These are phyloP conservation scores for Ceratobasidium sp. DNA, from an alignment of 1,284 basidiomycete species.

Conservation along the genomic window DNA sequence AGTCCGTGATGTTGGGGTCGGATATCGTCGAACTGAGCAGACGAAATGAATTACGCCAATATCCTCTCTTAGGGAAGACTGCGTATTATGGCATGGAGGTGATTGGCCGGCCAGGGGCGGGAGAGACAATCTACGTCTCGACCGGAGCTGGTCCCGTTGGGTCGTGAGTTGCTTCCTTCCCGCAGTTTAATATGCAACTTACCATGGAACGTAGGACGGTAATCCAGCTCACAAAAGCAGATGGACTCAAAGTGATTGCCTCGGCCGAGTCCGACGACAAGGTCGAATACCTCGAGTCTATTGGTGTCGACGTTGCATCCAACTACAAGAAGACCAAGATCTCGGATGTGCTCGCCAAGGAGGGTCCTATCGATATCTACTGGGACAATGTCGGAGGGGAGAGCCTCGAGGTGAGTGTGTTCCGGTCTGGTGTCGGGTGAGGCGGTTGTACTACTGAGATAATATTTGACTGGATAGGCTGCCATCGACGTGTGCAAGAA, in stretches of 20 bases:
- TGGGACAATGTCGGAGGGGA: constrained; percentile 60
- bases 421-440: not conserved
- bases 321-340: constrained; percentile 75
- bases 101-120: not conserved
- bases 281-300: constrained; percentile 66
- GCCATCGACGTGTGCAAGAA: constrained; percentile 27
- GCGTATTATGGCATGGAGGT: too few relatives aligned
- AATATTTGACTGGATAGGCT: not conserved
- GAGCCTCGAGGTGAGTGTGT: constrained; percentile 49
- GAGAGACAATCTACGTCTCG: constrained; percentile 12
- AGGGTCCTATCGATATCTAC: constrained; percentile 67
- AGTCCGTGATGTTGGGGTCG: not conserved
- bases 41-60: too few relatives aligned
- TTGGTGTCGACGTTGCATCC: constrained; percentile 77
- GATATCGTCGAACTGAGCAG: too few relatives aligned
- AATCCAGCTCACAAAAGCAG: constrained; percentile 49
- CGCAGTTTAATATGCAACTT: too few relatives aligned
- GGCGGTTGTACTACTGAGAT: constrained; percentile 1
- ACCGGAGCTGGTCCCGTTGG: constrained; percentile 14
- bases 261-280: constrained; percentile 79
- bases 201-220: too few relatives aligned
- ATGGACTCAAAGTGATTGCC: constrained; percentile 63
- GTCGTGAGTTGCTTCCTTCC: not conserved
- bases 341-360: constrained; percentile 64
- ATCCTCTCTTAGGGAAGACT: too few relatives aligned